Conservation (phyloP, 202 grass and related monocot genomes). For the Tripidium arundinaceum region DNA sequence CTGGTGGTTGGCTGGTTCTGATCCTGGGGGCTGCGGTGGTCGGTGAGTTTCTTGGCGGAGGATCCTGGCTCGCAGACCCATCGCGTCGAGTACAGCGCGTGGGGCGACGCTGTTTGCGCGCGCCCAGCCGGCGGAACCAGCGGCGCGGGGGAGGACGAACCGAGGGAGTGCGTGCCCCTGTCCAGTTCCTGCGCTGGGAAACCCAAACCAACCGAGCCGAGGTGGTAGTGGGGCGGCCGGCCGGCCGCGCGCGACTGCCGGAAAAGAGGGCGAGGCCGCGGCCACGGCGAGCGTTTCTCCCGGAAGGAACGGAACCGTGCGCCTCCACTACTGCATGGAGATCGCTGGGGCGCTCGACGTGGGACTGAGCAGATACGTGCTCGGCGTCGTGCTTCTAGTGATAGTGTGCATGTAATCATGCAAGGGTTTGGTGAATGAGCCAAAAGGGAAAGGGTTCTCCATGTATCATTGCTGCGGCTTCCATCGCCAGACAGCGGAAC, state of each 20-base stretch:
- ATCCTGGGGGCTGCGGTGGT: neutral
- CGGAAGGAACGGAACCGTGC: too few species aligned
- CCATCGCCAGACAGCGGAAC: neutral
- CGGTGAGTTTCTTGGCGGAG: too few species aligned
- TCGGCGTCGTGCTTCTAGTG: neutral
- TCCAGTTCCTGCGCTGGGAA: neutral
- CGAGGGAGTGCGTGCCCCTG: neutral
- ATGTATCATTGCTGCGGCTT: neutral
- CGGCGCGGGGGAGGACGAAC: neutral
- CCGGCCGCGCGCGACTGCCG: neutral
- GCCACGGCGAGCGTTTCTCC: too few species aligned
- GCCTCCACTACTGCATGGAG: neutral
- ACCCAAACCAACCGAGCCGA: too few species aligned
- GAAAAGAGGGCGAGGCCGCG: neutral
- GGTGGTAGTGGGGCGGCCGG: neutral
- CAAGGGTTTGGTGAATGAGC: neutral
- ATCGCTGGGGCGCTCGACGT: neutral
- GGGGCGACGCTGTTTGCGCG: neutral
- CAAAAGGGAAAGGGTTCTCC: neutral
- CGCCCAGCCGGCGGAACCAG: neutral
- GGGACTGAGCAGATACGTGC: neutral
- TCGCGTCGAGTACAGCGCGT: neutral
- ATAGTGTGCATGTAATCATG: conserved; percentile 7
- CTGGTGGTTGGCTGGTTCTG: neutral
- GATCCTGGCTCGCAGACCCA: neutral